Percentiles rank a stretch among this genome's conserved stretches.
These are phyloP conservation scores for Vairimorpha ceranae DNA, from an alignment of 371 early-diverging fungal genomes.

Conservation along the genomic window DNA sequence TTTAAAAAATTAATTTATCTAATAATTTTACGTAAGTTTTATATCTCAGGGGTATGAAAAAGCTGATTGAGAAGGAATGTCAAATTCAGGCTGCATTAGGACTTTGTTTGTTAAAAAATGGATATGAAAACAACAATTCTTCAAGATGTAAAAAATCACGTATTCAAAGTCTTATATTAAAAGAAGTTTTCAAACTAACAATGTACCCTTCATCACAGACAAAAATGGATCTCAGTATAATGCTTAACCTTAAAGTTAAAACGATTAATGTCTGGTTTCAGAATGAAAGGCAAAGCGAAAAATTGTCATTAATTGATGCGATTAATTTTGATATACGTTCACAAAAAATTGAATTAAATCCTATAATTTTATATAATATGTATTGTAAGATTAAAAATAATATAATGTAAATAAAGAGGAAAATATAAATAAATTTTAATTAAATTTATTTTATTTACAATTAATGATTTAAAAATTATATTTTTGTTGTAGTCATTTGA, in stretches of 20 bases:
- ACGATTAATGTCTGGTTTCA: slow-evolving; percentile 60
- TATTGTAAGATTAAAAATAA: too few relatives aligned
- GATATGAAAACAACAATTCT: not conserved
- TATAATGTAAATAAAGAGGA: too few relatives aligned
- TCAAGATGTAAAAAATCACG: slow-evolving; percentile 39
- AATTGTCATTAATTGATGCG: not conserved
- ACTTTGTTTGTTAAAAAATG: slow-evolving; percentile 35
- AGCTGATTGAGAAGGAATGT: not conserved
- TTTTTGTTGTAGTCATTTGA: too few relatives aligned
- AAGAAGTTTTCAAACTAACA: slow-evolving; percentile 49
- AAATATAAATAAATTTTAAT: too few relatives aligned
- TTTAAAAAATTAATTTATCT: too few relatives aligned
- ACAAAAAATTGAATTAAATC: not conserved
- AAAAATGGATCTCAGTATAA: slow-evolving; percentile 39
- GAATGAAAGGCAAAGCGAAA: slow-evolving; percentile 35
- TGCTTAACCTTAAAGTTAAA: slow-evolving; percentile 43
- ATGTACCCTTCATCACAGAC: slow-evolving; percentile 47
- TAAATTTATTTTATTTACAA: too few relatives aligned
- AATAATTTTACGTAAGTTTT: too few relatives aligned
- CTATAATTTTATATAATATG: not conserved
- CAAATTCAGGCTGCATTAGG: slow-evolving; percentile 32
- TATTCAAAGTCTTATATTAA: slow-evolving; percentile 42
- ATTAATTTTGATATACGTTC: not conserved
- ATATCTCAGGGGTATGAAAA: slow-evolving; percentile 1
- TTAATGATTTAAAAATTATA: too few relatives aligned